Conservation (phyloP, 352 stramenopile genomes). For the Paralagenidium karlingii region DNA sequence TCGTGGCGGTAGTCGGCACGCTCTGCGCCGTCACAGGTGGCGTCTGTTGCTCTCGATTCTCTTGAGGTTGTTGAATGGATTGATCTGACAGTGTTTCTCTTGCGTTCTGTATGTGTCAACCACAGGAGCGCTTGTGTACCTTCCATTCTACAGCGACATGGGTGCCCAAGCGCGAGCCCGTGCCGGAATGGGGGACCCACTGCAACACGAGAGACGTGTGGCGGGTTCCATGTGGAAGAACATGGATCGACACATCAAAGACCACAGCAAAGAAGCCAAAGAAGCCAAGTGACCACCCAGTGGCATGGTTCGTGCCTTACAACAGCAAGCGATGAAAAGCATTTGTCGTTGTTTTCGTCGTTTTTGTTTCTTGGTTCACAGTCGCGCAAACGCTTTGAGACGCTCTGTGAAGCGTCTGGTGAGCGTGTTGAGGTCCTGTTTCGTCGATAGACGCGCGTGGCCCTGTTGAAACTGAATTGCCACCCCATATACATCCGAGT, state of each 20-base stretch:
- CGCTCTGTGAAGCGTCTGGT: constrained; percentile 21
- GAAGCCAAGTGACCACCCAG: background rate
- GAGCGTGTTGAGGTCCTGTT: constrained; percentile 17
- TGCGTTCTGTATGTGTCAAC: background rate
- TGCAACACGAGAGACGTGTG: constrained; percentile 1
- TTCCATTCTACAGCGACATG: constrained; percentile 28
- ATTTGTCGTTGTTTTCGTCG: background rate
- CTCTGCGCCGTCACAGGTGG: constrained; percentile 17
- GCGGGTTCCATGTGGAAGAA: constrained; percentile 38
- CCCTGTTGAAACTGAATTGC: constrained; percentile 15
- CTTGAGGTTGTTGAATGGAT: background rate
- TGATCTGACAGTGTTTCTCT: background rate
- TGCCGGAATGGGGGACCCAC: constrained; percentile 9
- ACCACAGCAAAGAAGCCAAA: constrained; percentile 3
- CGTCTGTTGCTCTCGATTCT: background rate
- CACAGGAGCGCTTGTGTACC: constrained; percentile 17
- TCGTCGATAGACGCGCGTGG: constrained; percentile 18
- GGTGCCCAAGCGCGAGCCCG: constrained; percentile 22
- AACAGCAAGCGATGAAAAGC: background rate
- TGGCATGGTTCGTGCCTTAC: too few species aligned
- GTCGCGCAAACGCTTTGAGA: background rate
- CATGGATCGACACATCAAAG: constrained; percentile 19
- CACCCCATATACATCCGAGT: background rate
- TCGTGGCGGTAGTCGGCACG: constrained; percentile 19
- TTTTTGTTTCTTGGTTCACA: constrained; percentile 5